phyloP scores from a whole-genome alignment of 164 flowering plant genomes.

The Vitis cinerea region DNA sequence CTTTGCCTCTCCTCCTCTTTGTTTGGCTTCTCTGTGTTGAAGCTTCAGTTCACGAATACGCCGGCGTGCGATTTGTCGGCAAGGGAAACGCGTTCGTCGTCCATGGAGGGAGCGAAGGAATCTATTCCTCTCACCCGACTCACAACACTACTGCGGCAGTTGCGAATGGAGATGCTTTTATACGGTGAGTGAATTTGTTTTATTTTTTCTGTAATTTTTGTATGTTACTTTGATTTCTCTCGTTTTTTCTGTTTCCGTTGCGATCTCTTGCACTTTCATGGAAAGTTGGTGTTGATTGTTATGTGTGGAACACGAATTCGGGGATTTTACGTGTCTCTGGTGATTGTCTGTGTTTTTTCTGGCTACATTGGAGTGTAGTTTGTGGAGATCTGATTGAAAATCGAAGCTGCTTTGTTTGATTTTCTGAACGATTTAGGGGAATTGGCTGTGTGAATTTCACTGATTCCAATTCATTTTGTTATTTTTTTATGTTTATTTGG shows the following conservation, averaged over 20 bases:
- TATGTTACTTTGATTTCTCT: neutral
- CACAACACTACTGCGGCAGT: constrained; percentile 17
- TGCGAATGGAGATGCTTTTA: constrained; percentile 50
- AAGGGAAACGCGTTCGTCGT: constrained; percentile 90
- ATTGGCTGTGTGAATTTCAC: too few species aligned
- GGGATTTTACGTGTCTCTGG: too few species aligned
- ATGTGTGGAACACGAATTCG: too few species aligned
- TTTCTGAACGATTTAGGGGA: too few species aligned
- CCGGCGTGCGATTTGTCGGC: constrained; percentile 44
- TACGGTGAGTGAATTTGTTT: constrained; percentile 46
- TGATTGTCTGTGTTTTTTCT: neutral
- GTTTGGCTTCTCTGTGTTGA: constrained; percentile 8
- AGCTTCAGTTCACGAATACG: constrained; percentile 77
- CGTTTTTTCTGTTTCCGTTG: neutral
- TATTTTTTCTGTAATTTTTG: neutral
- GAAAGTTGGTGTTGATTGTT: neutral
- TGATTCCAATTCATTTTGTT: too few species aligned
- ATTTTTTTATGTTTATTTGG: neutral
- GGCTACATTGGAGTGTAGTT: neutral
- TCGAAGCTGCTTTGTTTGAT: too few species aligned
- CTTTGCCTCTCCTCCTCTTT: neutral
- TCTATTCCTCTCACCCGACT: constrained; percentile 55
- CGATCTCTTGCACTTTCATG: constrained; percentile 1
- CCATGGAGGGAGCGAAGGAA: constrained; percentile 95
- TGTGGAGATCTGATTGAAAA: neutral